These are phyloP conservation scores for Paraconiothyrium brasiliense DNA, from an alignment of 2,329 filamentous ascomycete species.

Conservation along the genomic window DNA sequence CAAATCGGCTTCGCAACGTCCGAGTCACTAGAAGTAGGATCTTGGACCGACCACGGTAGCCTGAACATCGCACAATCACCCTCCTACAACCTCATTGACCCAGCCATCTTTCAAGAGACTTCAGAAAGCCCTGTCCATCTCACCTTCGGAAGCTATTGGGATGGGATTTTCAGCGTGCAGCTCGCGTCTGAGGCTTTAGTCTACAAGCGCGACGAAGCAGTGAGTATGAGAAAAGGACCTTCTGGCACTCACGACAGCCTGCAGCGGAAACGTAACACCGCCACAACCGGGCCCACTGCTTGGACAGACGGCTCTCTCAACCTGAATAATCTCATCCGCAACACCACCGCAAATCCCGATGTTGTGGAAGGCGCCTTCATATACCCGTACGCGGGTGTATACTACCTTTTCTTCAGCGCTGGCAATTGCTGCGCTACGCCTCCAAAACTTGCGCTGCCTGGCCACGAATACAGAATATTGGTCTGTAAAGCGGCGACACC, in stretches of 20 bases:
- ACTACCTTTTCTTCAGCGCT: conserved; percentile 69
- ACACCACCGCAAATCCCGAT: conserved; percentile 26
- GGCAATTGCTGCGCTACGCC: conserved; percentile 69
- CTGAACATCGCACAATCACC: conserved; percentile 52
- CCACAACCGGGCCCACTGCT: neutral
- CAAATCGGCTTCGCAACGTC: conserved; percentile 67
- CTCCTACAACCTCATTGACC: conserved; percentile 60
- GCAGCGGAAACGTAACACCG: neutral
- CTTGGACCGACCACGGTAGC: conserved; percentile 68
- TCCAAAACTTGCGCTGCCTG: conserved; percentile 56
- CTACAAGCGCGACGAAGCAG: neutral
- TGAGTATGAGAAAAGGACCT: no score
- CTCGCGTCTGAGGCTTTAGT: conserved; percentile 44
- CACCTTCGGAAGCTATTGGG: conserved; percentile 75
- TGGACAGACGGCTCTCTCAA: no score
- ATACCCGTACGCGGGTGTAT: conserved; percentile 60
- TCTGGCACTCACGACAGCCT: neutral
- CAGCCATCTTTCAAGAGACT: conserved; percentile 52
- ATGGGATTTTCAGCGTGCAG: conserved; percentile 68
- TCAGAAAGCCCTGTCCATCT: conserved; percentile 51
- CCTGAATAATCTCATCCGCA: conserved; percentile 19
- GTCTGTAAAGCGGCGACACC: conserved; percentile 65
- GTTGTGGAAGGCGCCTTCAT: conserved; percentile 63
- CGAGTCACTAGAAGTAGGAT: conserved; percentile 58
- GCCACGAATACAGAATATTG: conserved; percentile 70